Conservation (phyloP, 2,329 filamentous ascomycete genomes). For the Huntiella savannae region DNA sequence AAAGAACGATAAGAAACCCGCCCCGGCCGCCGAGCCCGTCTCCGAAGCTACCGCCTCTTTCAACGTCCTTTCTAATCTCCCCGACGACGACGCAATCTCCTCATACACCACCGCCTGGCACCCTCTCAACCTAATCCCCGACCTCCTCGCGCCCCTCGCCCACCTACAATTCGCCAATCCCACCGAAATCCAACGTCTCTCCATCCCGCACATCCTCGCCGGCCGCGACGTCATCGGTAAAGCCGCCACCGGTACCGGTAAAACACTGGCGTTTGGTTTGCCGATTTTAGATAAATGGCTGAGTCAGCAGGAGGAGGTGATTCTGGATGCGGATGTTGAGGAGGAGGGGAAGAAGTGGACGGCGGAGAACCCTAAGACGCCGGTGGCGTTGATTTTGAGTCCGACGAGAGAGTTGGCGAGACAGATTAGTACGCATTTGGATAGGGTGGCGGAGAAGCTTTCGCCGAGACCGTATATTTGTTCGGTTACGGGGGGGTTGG, state of each 20-base stretch:
- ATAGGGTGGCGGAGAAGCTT: slow-evolving; percentile 46
- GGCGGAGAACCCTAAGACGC: slow-evolving; percentile 22
- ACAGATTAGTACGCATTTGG: slow-evolving; percentile 71
- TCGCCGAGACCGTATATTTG: slow-evolving; percentile 52
- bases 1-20: slow-evolving; percentile 14
- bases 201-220: slow-evolving; percentile 64
- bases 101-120: slow-evolving; percentile 53
- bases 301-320: slow-evolving; percentile 17
- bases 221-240: slow-evolving; percentile 91
- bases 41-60: slow-evolving; percentile 14
- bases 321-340: slow-evolving; percentile 12
- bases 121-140: slow-evolving; percentile 50
- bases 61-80: slow-evolving; percentile 27
- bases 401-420: slow-evolving; percentile 88
- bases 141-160: slow-evolving; percentile 53
- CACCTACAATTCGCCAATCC: slow-evolving; percentile 64
- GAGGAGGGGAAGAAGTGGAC: slow-evolving; percentile 15
- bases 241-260: slow-evolving; percentile 88
- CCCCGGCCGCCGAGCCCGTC: background rate
- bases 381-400: slow-evolving; percentile 65
- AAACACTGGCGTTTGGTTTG: slow-evolving; percentile 86
- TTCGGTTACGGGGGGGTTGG: slow-evolving; percentile 78
- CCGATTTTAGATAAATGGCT: slow-evolving; percentile 79
- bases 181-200: slow-evolving; percentile 58
- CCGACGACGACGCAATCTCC: slow-evolving; percentile 27